A percentile compares a stretch with the other conserved stretches of the same genome.
These are phyloP conservation scores for Abrus pulchellus DNA, from an alignment of 306 rosid genomes.

Conservation along the genomic window DNA sequence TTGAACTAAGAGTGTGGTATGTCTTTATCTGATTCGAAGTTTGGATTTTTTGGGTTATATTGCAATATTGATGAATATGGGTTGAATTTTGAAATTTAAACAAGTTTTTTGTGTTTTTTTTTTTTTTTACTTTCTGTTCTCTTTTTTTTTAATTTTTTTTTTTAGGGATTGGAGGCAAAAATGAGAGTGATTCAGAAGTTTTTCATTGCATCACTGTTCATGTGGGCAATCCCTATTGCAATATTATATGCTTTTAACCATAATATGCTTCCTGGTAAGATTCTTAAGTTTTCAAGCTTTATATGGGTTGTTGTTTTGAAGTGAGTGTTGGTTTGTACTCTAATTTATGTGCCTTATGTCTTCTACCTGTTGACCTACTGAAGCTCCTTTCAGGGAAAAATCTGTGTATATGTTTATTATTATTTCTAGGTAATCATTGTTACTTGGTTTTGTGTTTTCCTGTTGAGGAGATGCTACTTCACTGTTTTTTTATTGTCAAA, in stretches of 20 bases:
- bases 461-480: not conserved
- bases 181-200: conserved; percentile 80
- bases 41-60: conserved; percentile 9
- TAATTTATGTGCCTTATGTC: conserved; percentile 22
- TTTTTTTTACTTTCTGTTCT: not conserved
- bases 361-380: not conserved
- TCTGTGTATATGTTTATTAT: not conserved
- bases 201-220: conserved; percentile 72
- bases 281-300: not conserved
- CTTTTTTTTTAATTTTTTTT: not conserved
- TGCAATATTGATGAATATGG: not conserved
- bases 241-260: conserved; percentile 77
- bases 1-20: conserved; percentile 9
- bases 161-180: conserved; percentile 50
- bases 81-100: not conserved
- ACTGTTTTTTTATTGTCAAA: not conserved
- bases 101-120: not conserved
- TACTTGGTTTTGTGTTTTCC: not conserved
- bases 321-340: conserved; percentile 1
- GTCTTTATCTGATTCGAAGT: not conserved
- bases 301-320: conserved; percentile 6
- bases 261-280: conserved; percentile 80
- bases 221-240: conserved; percentile 83
- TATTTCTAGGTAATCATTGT: not conserved
- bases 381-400: not conserved